These are phyloP conservation scores for Penicillium sp. DNA, from an alignment of 2,329 filamentous ascomycete genomes.

Conservation along the genomic window DNA sequence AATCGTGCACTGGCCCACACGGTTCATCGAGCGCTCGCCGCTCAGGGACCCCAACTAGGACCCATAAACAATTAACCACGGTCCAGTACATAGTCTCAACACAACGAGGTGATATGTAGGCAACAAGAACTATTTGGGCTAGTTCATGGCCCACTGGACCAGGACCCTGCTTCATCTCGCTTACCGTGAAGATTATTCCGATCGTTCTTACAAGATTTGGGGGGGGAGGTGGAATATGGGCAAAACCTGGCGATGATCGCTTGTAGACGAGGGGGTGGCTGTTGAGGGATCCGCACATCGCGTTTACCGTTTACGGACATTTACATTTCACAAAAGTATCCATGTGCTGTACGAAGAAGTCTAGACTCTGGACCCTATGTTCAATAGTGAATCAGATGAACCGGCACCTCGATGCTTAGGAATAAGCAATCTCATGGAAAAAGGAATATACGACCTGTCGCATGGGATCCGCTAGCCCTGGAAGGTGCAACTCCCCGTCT, in stretches of 20 bases:
- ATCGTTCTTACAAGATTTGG: background rate
- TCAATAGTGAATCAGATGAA: background rate
- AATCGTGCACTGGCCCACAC: constrained; percentile 27
- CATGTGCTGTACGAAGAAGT: too few species aligned
- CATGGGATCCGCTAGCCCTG: background rate
- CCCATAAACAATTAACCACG: background rate
- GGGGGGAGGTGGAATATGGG: background rate
- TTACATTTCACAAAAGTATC: too few species aligned
- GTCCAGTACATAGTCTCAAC: too few species aligned
- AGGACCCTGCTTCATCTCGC: constrained; percentile 17
- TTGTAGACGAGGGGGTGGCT: background rate
- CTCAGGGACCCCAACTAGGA: background rate
- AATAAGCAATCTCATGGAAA: background rate
- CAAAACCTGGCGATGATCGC: background rate
- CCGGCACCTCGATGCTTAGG: background rate
- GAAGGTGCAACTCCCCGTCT: too few species aligned
- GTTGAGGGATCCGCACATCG: background rate
- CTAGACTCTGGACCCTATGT: too few species aligned
- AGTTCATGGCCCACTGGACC: constrained; percentile 1
- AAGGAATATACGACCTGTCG: background rate
- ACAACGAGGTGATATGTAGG: too few species aligned
- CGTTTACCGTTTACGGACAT: background rate
- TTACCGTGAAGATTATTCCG: background rate
- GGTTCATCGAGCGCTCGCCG: constrained; percentile 6
- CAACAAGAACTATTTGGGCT: too few species aligned